These are phyloP conservation scores for Chimonanthus praecox DNA, from an alignment of 164 flowering plant species.

Conservation along the genomic window DNA sequence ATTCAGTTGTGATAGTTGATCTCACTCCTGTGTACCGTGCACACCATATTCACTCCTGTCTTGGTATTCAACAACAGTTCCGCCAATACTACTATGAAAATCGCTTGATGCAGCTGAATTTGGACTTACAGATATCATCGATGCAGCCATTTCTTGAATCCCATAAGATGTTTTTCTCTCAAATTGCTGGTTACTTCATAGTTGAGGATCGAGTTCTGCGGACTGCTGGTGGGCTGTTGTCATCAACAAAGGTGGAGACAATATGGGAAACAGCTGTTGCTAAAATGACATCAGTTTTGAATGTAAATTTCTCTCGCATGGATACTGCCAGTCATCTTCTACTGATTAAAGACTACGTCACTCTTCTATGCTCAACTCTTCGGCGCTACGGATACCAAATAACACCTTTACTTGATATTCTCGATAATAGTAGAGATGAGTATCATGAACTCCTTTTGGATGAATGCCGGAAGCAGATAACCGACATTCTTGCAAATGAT, in stretches of 20 bases:
- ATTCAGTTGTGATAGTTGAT: constrained; percentile 61
- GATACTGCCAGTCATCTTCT: constrained; percentile 75
- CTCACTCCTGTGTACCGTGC: constrained; percentile 85
- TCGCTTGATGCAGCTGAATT: constrained; percentile 66
- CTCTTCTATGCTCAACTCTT: constrained; percentile 72
- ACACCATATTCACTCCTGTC: constrained; percentile 65
- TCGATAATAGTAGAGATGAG: constrained; percentile 58
- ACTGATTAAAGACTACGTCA: constrained; percentile 75
- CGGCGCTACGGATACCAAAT: constrained; percentile 84
- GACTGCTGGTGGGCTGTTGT: constrained; percentile 65
- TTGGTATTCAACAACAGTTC: constrained; percentile 63
- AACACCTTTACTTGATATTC: constrained; percentile 50
- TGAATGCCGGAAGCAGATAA: constrained; percentile 66
- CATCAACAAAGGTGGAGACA: constrained; percentile 53
- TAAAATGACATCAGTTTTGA: constrained; percentile 55
- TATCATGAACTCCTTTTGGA: constrained; percentile 78
- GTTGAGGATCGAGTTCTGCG: constrained; percentile 83
- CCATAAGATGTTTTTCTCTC: constrained; percentile 66
- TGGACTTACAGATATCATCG: constrained; percentile 70
- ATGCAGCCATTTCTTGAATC: constrained; percentile 75
- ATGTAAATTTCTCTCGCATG: constrained; percentile 63
- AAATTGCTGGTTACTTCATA: constrained; percentile 77
- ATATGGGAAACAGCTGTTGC: constrained; percentile 81
- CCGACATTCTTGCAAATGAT: constrained; percentile 49
- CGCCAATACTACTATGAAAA: constrained; percentile 74